Percentiles rank a stretch among this genome's conserved stretches.
Evolutionary conservation across 441 rosid genomes (phyloP).

Genomic region (Euphorbia celastroides): DNA sequence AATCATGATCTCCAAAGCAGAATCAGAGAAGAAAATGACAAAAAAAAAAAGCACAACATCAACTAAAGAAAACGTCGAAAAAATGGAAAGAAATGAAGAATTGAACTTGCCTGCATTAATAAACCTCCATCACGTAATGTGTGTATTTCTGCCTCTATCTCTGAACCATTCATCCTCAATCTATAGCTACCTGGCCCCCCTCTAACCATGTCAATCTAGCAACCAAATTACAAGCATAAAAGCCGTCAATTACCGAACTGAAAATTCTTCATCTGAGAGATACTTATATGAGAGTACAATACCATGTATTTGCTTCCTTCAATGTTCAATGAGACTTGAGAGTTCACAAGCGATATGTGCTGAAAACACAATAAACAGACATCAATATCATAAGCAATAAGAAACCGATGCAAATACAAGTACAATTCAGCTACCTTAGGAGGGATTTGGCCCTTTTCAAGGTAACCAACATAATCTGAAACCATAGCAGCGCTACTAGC

Average conservation of each 20-base stretch:
- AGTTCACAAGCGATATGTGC: constrained; percentile 95
- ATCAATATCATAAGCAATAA: constrained; percentile 21
- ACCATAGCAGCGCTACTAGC: constrained; percentile 96
- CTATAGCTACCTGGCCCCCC: constrained; percentile 96
- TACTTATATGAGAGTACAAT: constrained; percentile 25
- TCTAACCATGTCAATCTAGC: constrained; percentile 90
- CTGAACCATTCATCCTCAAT: constrained; percentile 85
- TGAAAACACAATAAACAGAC: constrained; percentile 36
- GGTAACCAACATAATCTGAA: constrained; percentile 96
- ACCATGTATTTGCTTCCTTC: constrained; percentile 99
- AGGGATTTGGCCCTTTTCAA: constrained; percentile 99
- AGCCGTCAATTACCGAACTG: constrained; percentile 12
- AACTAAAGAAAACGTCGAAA: not conserved
- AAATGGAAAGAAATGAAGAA: not conserved
- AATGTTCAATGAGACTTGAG: constrained; percentile 96
- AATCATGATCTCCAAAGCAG: constrained; percentile 6
- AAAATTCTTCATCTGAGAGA: constrained; percentile 10
- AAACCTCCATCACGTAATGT: constrained; percentile 99
- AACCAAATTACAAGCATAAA: constrained; percentile 25
- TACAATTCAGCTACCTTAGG: constrained; percentile 64
- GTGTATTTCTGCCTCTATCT: constrained; percentile 96
- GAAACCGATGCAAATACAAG: constrained; percentile 1
- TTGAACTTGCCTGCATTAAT: constrained; percentile 89
- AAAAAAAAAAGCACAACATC: constrained; percentile 1
- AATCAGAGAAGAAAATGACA: not conserved